Evolutionary conservation across 768 basidiomycete genomes (phyloP), one percentile per base, ranked within the genome.

Genomic region (Trichaptum fuscoviolaceum): DNA sequence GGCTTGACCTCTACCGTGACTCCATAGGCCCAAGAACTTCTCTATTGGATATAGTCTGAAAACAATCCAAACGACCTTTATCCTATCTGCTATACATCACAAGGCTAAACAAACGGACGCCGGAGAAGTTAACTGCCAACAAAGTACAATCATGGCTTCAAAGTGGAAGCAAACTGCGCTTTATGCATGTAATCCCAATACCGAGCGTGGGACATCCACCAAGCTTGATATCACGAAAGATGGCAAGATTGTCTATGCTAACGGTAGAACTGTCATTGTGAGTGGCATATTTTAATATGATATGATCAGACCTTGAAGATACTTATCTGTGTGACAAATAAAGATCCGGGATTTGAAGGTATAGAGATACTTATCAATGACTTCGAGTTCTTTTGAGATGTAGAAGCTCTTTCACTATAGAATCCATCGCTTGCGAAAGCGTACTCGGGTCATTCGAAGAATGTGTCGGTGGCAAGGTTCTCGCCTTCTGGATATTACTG

Each of bases 401-500:
- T 52, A 65, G 58, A 30, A 30, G 62, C 59, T 35, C 20, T 20
- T 65, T 64, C 67, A 42, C 67, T 65, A 57, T 70, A 95, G 95
- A 87, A 92, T 73, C 85, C 89, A 15, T 78, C 81, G 2, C 77
- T 85, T 6, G 84, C 88, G 15, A 81, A 81, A 15, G 81, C 87
- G 25, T 95, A 96, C 73, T 81, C 86, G 58, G 91, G 91, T 30
- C 95, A 97, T 76, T 84, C 88, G 3, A 88, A 94, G 70, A 88
- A 89, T 65, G 84, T 93, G 7, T 95, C 93, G 1, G 92, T 96
- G 20, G 96, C 96, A 17, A 87, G 93, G 42, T 85, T 97, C 71
- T 95, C 95, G 1, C 96, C 95, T 0, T 92, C 93, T 1, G 96
- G 96, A 27, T 97, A 89, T 77, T 99, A 98, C 77, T 95, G 92